A percentile compares a stretch with the other conserved stretches of the same genome.
Conservation (phyloP, 2,329 filamentous ascomycete genomes). For the Fusarium sp. region DNA sequence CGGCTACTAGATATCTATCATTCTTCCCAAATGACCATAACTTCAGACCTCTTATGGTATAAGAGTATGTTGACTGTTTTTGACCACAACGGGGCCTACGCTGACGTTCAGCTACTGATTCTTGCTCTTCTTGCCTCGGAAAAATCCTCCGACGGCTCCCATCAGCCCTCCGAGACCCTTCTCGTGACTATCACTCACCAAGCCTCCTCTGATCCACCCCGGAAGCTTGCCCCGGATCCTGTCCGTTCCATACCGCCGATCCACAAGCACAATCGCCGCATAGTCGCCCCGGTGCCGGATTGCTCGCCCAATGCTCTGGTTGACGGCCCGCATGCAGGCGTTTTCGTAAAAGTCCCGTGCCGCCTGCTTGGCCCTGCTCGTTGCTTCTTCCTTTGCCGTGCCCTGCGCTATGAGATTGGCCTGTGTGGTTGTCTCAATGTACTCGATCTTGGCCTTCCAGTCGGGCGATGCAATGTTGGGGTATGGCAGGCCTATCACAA, state of each 20-base stretch:
- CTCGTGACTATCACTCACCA: conserved; percentile 67
- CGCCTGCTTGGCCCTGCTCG: conserved; percentile 64
- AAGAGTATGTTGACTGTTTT: too few relatives aligned
- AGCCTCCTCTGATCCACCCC: conserved; percentile 85
- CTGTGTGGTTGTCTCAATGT: conserved; percentile 78
- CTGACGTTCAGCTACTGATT: not conserved
- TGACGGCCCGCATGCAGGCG: conserved; percentile 95
- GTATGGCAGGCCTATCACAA: conserved; percentile 94
- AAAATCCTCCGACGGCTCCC: conserved; percentile 71
- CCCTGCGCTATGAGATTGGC: conserved; percentile 53
- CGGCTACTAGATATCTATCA: too few relatives aligned
- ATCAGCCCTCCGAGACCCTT: conserved; percentile 72
- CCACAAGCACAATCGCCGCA: conserved; percentile 89
- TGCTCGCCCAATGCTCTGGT: conserved; percentile 94
- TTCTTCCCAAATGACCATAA: too few relatives aligned
- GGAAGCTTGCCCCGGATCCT: conserved; percentile 87
- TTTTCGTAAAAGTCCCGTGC: conserved; percentile 92
- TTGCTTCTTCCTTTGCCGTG: conserved; percentile 47
- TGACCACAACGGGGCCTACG: too few relatives aligned
- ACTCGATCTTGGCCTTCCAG: conserved; percentile 93
- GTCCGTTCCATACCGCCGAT: conserved; percentile 82
- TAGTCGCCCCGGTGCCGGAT: conserved; percentile 93
- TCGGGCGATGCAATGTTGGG: conserved; percentile 91
- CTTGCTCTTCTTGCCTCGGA: conserved; percentile 63
- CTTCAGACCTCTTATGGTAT: too few relatives aligned